These are phyloP conservation scores for Stagonosporopsis vannaccii DNA, from an alignment of 2,329 filamentous ascomycete species.

Conservation along the genomic window DNA sequence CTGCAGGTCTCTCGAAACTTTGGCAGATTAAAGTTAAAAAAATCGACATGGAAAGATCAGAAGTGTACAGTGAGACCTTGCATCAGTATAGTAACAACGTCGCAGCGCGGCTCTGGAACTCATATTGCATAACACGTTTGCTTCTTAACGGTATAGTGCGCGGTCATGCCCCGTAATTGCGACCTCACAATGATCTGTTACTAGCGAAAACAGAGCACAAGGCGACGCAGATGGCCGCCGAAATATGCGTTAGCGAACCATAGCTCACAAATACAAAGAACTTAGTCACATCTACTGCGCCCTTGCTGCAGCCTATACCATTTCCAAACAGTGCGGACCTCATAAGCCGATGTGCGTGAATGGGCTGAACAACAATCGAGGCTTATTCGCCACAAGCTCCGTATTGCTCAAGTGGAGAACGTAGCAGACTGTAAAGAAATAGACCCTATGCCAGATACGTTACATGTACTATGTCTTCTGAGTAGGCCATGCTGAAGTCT, in stretches of 20 bases:
- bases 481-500: too few species aligned
- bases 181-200: neutral
- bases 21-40: constrained; percentile 13
- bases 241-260: constrained; percentile 23
- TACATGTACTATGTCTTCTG: too few species aligned
- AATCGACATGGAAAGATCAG: neutral
- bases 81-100: constrained; percentile 21
- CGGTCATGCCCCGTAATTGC: constrained; percentile 1
- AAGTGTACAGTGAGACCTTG: neutral
- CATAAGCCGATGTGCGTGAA: neutral
- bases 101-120: constrained; percentile 27
- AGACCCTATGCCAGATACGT: too few species aligned
- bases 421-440: too few species aligned
- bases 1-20: neutral
- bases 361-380: neutral
- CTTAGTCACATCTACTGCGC: constrained; percentile 11
- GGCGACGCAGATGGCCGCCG: constrained; percentile 10
- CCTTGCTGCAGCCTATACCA: neutral
- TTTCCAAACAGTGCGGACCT: neutral
- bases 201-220: constrained; percentile 2
- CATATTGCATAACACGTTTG: constrained; percentile 27
- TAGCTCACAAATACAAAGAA: constrained; percentile 10
- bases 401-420: too few species aligned
- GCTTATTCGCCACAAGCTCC: too few species aligned
- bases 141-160: constrained; percentile 24